These are phyloP conservation scores for Candida schatavii DNA, from an alignment of 805 yeast genomes.

Conservation along the genomic window DNA sequence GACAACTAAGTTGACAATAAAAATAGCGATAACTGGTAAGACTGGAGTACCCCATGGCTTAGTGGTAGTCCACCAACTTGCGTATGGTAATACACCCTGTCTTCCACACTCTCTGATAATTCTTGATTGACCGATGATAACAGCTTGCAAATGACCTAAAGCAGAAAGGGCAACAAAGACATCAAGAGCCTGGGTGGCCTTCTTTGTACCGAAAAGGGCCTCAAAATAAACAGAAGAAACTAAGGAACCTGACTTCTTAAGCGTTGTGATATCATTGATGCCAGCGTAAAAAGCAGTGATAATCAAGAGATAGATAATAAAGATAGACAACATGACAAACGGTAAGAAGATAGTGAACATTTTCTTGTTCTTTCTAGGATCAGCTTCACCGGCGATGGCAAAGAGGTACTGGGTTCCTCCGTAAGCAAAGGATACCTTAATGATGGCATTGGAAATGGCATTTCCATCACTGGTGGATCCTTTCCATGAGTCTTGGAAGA, in stretches of 20 bases:
- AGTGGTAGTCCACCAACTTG: constrained; percentile 25
- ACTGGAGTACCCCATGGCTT: constrained; percentile 32
- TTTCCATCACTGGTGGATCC: constrained; percentile 43
- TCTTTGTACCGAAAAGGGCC: constrained; percentile 28
- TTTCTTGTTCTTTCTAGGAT: constrained; percentile 23
- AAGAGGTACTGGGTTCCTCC: constrained; percentile 41
- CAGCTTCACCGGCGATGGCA: constrained; percentile 31
- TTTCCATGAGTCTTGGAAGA: constrained; percentile 35
- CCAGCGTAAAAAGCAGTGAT: constrained; percentile 36
- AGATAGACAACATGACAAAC: constrained; percentile 26
- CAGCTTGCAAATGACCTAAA: constrained; percentile 28
- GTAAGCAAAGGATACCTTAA: constrained; percentile 43
- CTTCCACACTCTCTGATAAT: constrained; percentile 31
- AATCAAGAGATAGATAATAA: constrained; percentile 28
- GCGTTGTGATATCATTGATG: constrained; percentile 11
- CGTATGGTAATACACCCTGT: constrained; percentile 31
- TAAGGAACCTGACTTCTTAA: constrained; percentile 28
- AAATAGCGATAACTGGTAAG: constrained; percentile 23
- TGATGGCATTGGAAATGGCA: constrained; percentile 41
- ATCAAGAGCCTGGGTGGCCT: constrained; percentile 21
- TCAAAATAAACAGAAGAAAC: constrained; percentile 28
- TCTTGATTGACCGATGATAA: constrained; percentile 27
- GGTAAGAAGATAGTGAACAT: constrained; percentile 28
- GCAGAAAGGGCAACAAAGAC: constrained; percentile 30
- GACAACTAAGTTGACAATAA: constrained; percentile 23